phyloP scores from a whole-genome alignment of 495 filamentous ascomycete genomes.

The Penicillium salamii region DNA sequence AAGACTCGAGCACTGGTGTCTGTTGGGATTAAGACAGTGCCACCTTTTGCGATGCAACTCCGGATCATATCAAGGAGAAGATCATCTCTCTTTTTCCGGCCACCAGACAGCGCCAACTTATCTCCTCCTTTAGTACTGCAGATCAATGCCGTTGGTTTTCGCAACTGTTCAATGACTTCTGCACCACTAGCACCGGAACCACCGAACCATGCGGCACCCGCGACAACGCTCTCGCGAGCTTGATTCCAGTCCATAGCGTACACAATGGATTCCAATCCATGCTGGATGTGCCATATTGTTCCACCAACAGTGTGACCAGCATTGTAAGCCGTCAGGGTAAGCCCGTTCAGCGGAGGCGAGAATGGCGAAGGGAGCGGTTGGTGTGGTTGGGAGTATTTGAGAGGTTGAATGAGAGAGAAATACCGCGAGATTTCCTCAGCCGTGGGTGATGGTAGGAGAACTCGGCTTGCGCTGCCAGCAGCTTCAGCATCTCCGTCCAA shows the following conservation, averaged over 20 bases:
- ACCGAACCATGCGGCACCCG: constrained; percentile 90
- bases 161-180: constrained; percentile 88
- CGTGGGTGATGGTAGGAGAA: constrained; percentile 78
- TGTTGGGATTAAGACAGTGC: constrained; percentile 91
- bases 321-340: constrained; percentile 95
- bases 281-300: constrained; percentile 98
- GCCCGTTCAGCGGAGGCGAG: constrained; percentile 83
- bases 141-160: constrained; percentile 88
- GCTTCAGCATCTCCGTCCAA: constrained; percentile 19
- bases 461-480: constrained; percentile 36
- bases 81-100: constrained; percentile 78
- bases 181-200: constrained; percentile 76
- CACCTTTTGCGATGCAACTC: constrained; percentile 72
- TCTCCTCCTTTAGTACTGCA: constrained; percentile 84
- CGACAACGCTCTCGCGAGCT: constrained; percentile 84
- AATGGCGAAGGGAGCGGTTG: constrained; percentile 82
- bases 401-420: constrained; percentile 85
- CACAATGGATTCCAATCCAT: constrained; percentile 94
- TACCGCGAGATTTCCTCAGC: constrained; percentile 86
- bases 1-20: constrained; percentile 92
- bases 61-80: constrained; percentile 76
- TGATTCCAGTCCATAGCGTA: constrained; percentile 99
- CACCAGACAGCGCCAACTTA: constrained; percentile 64
- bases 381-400: constrained; percentile 96
- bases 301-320: constrained; percentile 94